Conservation (phyloP, 768 basidiomycete species). For the Auricularia auricula-judae region DNA sequence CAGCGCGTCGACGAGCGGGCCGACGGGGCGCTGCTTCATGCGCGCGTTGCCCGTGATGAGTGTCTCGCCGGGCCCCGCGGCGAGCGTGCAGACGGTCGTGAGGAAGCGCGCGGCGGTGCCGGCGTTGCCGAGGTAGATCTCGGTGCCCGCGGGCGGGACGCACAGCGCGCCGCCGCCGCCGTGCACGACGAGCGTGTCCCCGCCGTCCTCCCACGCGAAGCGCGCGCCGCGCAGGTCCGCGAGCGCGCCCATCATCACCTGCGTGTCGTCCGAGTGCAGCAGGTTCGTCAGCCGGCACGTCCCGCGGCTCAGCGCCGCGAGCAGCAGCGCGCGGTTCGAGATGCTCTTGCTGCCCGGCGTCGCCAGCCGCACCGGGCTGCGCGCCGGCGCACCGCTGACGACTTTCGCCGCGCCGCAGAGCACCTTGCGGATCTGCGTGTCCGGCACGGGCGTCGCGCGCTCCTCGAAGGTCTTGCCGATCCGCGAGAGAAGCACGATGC, state of each 20-base stretch:
- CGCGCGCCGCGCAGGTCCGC: constrained; percentile 82
- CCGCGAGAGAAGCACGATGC: constrained; percentile 80
- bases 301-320: constrained; percentile 85
- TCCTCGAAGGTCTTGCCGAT: constrained; percentile 91
- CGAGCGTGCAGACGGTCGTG: constrained; percentile 85
- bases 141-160: constrained; percentile 68
- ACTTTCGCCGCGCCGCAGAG: constrained; percentile 74
- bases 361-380: constrained; percentile 51
- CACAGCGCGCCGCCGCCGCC: constrained; percentile 76
- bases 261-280: constrained; percentile 94
- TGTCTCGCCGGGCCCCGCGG: constrained; percentile 26
- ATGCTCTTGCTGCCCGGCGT: constrained; percentile 97
- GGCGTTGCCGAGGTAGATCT: constrained; percentile 93
- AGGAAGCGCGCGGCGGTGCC: constrained; percentile 97
- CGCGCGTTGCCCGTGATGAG: constrained; percentile 89
- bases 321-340: constrained; percentile 85
- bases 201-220: constrained; percentile 93
- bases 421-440: constrained; percentile 70
- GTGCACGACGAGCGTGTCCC: constrained; percentile 86
- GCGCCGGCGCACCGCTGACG: constrained; percentile 43
- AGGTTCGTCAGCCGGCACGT: constrained; percentile 83
- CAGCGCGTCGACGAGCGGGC: constrained; percentile 87
- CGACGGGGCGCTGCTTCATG: constrained; percentile 98
- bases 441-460: constrained; percentile 77
- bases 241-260: constrained; percentile 97